Base-by-base conservation (phyloP, 768 basidiomycete genomes). In the Exidia glandulosa region DNA sequence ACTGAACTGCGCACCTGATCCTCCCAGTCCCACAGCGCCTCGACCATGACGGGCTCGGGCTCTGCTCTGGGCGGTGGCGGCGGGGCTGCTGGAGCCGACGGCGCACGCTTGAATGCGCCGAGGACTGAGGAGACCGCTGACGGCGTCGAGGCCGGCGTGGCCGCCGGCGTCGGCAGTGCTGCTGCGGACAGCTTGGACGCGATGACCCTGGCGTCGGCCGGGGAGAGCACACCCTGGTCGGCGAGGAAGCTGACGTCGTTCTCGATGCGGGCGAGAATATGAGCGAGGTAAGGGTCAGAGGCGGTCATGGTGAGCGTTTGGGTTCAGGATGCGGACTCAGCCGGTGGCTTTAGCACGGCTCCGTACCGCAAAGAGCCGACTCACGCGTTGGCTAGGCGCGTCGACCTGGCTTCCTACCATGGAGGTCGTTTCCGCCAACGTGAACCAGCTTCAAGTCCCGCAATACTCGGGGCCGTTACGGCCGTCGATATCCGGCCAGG, bases 191-290 rank as follows among this genome's bases (percentile, higher is more conserved):
- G 76, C 64, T 78, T 81, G 25, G 76, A 70, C 13, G 82, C 68
- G 67, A 85, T 80, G 19, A 69, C 66, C 16, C 70, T 73, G 5
- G 79, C 81, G 64, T 84, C 84, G 1, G 71, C 69, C 3, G 73
- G 65, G 1, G 81, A 75, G 50, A 87, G 74, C 59, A 82, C 77
- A 61, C 77, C 75, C 66, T 86, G 81, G 1, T 76, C 71, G 7
- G 78, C 76, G 14, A 87, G 73, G 64, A 87, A 85, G 25, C 80
- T 71, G 29, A 87, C 73, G 60, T 85, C 79, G 54, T 75, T 71
- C 64, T 82, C 76, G 55, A 85, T 74, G 63, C 83, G 83, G 57
- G 76, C 75, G 58, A 84, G 68, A 60, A 87, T 71, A 65, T 85
- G 87, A 1, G 79, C 75, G 2, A 88, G 74, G 36, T 86, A 74